Conservation (phyloP, 2,329 filamentous ascomycete species). For the Pezizomycotina sp. region DNA sequence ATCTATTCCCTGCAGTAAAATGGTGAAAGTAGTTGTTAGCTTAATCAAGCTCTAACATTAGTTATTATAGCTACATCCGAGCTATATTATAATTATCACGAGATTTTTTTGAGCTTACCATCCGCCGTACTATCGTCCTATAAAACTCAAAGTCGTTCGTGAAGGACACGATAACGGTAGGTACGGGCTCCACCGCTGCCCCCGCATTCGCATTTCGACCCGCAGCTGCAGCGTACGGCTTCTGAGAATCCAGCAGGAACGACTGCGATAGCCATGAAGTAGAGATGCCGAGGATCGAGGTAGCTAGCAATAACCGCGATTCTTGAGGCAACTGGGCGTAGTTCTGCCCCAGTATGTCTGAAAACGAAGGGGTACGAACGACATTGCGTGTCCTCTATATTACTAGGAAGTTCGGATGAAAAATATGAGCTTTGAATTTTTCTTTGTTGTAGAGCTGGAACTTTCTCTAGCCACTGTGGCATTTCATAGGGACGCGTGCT, state of each 20-base stretch:
- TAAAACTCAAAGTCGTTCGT: constrained; percentile 1
- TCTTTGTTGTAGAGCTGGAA: too few species aligned
- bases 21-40: not conserved
- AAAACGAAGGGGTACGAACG: constrained; percentile 9
- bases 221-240: too few species aligned
- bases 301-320: constrained; percentile 48
- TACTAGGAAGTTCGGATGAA: too few species aligned
- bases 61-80: constrained; percentile 4
- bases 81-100: constrained; percentile 2
- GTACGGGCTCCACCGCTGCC: not conserved
- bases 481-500: too few species aligned
- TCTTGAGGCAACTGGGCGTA: constrained; percentile 44
- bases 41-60: too few species aligned
- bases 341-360: constrained; percentile 27
- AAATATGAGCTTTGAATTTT: too few species aligned
- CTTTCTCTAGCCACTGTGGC: too few species aligned
- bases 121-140: too few species aligned
- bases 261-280: constrained; percentile 54
- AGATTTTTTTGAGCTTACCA: not conserved
- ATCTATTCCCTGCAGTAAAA: constrained; percentile 45
- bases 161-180: constrained; percentile 3
- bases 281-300: constrained; percentile 47
- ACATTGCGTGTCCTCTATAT: constrained; percentile 11
- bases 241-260: too few species aligned
- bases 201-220: too few species aligned